These are phyloP conservation scores for Corymbia maculata DNA, from an alignment of 345 rosid genomes.

Conservation along the genomic window DNA sequence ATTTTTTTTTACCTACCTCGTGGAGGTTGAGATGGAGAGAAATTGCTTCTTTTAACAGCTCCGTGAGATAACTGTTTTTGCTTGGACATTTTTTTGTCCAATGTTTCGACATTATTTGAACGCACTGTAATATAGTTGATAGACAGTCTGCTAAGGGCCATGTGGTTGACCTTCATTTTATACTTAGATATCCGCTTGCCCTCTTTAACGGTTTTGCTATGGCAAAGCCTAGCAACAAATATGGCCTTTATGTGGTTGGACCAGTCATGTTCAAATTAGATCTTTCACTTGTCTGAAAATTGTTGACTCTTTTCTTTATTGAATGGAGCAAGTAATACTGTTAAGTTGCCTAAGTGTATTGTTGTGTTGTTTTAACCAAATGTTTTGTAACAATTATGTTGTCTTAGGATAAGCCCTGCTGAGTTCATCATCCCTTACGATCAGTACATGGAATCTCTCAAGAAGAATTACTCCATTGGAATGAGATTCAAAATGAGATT, in stretches of 20 bases:
- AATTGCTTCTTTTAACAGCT: not conserved
- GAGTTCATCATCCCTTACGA: conserved; percentile 83
- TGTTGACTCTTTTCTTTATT: not conserved
- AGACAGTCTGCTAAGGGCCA: not conserved
- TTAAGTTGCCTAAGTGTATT: not conserved
- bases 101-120: not conserved
- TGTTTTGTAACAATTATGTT: not conserved
- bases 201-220: not conserved
- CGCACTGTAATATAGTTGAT: not conserved
- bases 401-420: conserved; percentile 66
- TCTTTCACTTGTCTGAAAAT: not conserved
- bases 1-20: not conserved
- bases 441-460: conserved; percentile 61
- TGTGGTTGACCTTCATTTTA: not conserved
- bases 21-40: not conserved
- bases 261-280: not conserved
- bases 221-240: not conserved
- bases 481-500: conserved; percentile 91
- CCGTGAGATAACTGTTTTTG: not conserved
- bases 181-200: not conserved
- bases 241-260: not conserved
- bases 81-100: not conserved
- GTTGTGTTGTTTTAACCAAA: not conserved
- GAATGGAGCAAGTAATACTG: not conserved
- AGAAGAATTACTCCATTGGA: conserved; percentile 60